Evolutionary conservation across 495 filamentous ascomycete species (phyloP).

Genomic region (Daldinia vernicosa): DNA sequence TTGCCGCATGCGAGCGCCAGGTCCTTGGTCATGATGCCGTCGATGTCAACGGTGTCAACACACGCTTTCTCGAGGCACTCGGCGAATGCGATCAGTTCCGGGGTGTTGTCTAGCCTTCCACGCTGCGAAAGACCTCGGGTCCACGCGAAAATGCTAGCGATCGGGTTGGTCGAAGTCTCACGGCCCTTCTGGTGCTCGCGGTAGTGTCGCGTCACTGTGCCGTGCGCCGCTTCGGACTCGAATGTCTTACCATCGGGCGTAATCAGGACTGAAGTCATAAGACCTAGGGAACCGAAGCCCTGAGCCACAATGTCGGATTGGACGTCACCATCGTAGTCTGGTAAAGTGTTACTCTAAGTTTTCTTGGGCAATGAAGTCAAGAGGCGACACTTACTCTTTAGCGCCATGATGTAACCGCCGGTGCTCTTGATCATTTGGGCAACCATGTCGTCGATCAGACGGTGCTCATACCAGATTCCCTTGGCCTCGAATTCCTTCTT

Average conservation of each 20-base stretch:
- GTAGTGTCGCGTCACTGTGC: slow-evolving; percentile 98
- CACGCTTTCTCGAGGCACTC: slow-evolving; percentile 94
- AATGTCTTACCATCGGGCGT: slow-evolving; percentile 95
- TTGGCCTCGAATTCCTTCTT: slow-evolving; percentile 87
- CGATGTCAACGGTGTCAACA: slow-evolving; percentile 88
- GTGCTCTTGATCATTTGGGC: slow-evolving; percentile 99
- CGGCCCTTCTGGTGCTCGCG: slow-evolving; percentile 97
- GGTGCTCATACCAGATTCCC: slow-evolving; percentile 98
- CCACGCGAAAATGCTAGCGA: slow-evolving; percentile 99
- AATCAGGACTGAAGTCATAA: slow-evolving; percentile 97
- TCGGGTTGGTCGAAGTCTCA: slow-evolving; percentile 98
- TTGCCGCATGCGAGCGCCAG: slow-evolving; percentile 89
- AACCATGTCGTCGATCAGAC: slow-evolving; percentile 99
- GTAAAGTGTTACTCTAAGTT: slow-evolving; percentile 9
- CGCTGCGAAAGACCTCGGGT: slow-evolving; percentile 93
- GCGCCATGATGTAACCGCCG: slow-evolving; percentile 93
- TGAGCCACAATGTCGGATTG: slow-evolving; percentile 98
- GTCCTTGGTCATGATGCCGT: slow-evolving; percentile 99
- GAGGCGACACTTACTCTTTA: slow-evolving; percentile 78
- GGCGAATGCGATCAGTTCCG: slow-evolving; percentile 87
- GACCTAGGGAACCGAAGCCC: slow-evolving; percentile 95
- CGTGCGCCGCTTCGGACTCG: slow-evolving; percentile 97
- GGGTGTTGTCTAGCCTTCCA: slow-evolving; percentile 87
- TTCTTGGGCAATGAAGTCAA: neutral
- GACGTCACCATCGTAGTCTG: slow-evolving; percentile 98